These are phyloP conservation scores for Metarhizium album DNA, from an alignment of 2,329 filamentous ascomycete genomes.

Conservation along the genomic window DNA sequence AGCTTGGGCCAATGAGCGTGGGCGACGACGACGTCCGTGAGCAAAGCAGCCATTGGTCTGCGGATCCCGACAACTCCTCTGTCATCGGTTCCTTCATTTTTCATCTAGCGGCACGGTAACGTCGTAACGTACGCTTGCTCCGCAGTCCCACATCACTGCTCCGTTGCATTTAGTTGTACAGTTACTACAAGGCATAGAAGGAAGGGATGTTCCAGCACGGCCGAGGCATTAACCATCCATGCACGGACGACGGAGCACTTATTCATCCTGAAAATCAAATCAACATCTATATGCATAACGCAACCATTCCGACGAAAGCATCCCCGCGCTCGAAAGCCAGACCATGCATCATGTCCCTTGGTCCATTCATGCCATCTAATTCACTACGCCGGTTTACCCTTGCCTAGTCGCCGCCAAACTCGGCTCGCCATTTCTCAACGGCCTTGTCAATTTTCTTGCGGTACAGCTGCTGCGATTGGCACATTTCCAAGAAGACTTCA, in stretches of 20 bases:
- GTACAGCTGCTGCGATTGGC: constrained; percentile 73
- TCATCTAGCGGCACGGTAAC: no score
- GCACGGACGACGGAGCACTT: neutral
- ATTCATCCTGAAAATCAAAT: neutral
- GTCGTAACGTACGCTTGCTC: no score
- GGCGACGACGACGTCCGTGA: neutral
- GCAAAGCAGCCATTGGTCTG: neutral
- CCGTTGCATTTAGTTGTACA: no score
- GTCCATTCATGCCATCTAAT: neutral
- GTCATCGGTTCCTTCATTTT: no score
- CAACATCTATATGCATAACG: neutral
- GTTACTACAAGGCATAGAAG: no score
- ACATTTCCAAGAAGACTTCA: constrained; percentile 90
- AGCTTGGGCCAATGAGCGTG: constrained; percentile 25
- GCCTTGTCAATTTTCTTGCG: constrained; percentile 65
- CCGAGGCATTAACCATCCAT: neutral
- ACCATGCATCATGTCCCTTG: neutral
- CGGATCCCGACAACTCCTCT: no score
- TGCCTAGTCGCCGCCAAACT: constrained; percentile 17
- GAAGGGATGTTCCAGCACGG: no score
- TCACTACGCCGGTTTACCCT: no score
- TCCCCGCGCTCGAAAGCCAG: neutral
- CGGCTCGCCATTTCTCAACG: constrained; percentile 25
- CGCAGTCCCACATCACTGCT: no score
- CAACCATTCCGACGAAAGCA: neutral